phyloP scores from a whole-genome alignment of 371 early-diverging fungal genomes.

The Mortierella sp. region DNA sequence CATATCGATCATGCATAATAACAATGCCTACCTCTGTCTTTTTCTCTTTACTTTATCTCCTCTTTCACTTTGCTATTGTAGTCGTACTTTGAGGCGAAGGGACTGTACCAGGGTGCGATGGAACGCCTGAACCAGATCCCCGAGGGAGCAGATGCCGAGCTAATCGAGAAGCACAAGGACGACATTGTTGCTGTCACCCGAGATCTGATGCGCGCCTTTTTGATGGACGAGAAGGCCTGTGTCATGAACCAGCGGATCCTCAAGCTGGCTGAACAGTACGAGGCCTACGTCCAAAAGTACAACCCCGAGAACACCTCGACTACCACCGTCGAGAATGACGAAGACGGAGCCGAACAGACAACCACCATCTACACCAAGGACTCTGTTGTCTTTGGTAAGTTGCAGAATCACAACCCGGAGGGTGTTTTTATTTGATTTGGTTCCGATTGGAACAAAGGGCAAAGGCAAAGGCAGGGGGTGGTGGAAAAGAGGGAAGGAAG shows the following conservation, averaged over 20 bases:
- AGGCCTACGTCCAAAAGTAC: constrained; percentile 50
- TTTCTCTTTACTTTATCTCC: neutral
- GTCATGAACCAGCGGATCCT: constrained; percentile 72
- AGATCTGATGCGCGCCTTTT: constrained; percentile 69
- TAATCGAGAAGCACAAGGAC: constrained; percentile 64
- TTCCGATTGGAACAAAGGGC: constrained; percentile 10
- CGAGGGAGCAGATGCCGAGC: constrained; percentile 65
- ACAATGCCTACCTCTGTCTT: neutral
- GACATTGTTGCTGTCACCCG: constrained; percentile 68
- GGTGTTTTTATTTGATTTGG: neutral
- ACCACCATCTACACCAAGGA: constrained; percentile 34
- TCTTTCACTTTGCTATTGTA: neutral
- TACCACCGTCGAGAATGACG: constrained; percentile 21
- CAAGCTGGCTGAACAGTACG: constrained; percentile 68
- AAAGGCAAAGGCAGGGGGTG: too few relatives aligned
- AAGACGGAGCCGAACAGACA: constrained; percentile 26
- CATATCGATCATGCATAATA: neutral
- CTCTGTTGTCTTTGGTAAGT: constrained; percentile 36
- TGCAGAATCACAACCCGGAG: too few relatives aligned
- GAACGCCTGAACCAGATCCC: constrained; percentile 69
- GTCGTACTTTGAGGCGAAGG: constrained; percentile 66
- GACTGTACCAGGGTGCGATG: constrained; percentile 67
- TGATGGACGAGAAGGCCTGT: constrained; percentile 74
- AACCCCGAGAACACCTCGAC: constrained; percentile 38
- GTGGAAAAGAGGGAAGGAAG: neutral